phyloP scores from a whole-genome alignment of 495 filamentous ascomycete species.

The Amniculicola lignicola region DNA sequence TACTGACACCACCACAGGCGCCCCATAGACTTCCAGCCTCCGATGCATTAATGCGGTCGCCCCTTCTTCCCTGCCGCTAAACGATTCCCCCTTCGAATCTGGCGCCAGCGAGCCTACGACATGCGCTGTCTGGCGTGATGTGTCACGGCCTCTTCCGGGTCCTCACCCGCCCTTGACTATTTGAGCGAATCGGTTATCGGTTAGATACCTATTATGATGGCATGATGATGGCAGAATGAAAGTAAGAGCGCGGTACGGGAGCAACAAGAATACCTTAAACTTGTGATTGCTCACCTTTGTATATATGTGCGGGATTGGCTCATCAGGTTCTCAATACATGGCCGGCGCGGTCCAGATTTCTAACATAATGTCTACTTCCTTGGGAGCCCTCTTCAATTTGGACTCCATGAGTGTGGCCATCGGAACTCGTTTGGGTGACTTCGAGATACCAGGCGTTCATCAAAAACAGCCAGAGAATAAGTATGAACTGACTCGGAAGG shows the following conservation, averaged over 20 bases:
- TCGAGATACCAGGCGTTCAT: too few species aligned
- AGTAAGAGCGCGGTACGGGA: neutral
- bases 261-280: neutral
- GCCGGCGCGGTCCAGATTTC: too few species aligned
- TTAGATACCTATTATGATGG: slow-evolving; percentile 22
- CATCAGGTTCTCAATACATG: too few species aligned
- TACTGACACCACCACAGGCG: slow-evolving; percentile 53
- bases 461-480: too few species aligned
- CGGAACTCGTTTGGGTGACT: too few species aligned
- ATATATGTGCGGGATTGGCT: slow-evolving; percentile 8
- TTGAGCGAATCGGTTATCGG: slow-evolving; percentile 11
- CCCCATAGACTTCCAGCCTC: slow-evolving; percentile 80
- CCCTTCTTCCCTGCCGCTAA: neutral
- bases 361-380: too few species aligned
- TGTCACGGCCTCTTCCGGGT: neutral
- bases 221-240: slow-evolving; percentile 17
- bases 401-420: too few species aligned
- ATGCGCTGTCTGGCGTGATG: neutral
- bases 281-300: slow-evolving; percentile 17
- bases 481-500: too few species aligned
- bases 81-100: neutral
- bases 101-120: neutral
- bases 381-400: too few species aligned
- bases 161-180: slow-evolving; percentile 8
- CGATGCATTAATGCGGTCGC: slow-evolving; percentile 41